Conservation (phyloP, 106 monocot species). For the Allium fistulosum region DNA sequence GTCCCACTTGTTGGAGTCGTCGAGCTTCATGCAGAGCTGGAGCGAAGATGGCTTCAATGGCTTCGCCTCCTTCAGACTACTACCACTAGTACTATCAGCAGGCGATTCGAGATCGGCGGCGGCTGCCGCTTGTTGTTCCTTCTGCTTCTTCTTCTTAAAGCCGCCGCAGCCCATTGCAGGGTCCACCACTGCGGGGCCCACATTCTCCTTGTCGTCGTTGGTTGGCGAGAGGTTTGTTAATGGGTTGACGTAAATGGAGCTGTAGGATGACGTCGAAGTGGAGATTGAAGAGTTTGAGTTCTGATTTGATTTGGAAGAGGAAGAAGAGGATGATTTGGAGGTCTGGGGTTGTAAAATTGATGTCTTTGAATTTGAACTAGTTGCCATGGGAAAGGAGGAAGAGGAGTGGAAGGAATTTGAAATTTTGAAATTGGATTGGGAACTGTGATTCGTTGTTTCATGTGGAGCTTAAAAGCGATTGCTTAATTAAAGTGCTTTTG, state of each 20-base stretch:
- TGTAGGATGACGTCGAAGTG: conserved; percentile 18
- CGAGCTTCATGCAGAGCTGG: conserved; percentile 33
- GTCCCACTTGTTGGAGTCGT: conserved; percentile 10
- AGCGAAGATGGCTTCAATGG: conserved; percentile 28
- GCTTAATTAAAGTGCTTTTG: too few relatives aligned
- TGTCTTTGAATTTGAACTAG: conserved; percentile 4
- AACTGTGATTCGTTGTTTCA: too few relatives aligned
- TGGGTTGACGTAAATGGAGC: conserved; percentile 26
- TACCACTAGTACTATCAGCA: background rate
- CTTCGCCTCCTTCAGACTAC: background rate
- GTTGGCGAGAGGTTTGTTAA: conserved; percentile 17
- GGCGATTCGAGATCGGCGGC: background rate
- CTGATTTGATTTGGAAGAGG: too few relatives aligned
- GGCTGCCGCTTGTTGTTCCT: background rate
- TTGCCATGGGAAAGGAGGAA: background rate
- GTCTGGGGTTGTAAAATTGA: background rate
- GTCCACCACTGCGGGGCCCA: conserved; percentile 3
- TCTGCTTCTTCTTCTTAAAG: conserved; percentile 14
- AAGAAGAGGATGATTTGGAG: background rate
- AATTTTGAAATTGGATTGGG: background rate
- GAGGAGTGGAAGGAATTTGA: background rate
- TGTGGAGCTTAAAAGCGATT: too few relatives aligned
- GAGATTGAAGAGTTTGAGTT: background rate
- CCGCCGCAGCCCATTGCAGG: background rate
- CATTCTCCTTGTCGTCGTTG: conserved; percentile 35